phyloP scores from a whole-genome alignment of 1,284 basidiomycete species.

The Coniferiporia weirii region DNA sequence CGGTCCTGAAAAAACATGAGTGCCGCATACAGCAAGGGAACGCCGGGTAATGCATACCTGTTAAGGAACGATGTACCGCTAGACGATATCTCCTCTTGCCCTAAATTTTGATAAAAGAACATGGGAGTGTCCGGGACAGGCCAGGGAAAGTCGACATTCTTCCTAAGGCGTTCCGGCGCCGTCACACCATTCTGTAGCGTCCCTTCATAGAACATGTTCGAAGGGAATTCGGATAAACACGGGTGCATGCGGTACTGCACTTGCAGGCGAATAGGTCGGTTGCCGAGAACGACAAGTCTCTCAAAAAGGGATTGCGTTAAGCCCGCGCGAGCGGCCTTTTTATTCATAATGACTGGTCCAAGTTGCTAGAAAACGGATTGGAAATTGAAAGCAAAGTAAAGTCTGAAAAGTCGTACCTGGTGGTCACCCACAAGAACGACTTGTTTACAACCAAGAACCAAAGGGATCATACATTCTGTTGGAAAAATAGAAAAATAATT shows the following conservation, averaged over 20 bases:
- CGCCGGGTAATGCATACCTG: conserved; percentile 41
- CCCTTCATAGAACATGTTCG: conserved; percentile 99
- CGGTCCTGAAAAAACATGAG: conserved; percentile 58
- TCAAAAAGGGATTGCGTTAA: conserved; percentile 98
- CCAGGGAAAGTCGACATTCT: conserved; percentile 99
- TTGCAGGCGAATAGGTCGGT: conserved; percentile 95
- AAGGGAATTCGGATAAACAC: conserved; percentile 97
- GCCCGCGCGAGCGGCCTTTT: conserved; percentile 97
- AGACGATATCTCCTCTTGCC: conserved; percentile 98
- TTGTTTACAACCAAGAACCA: conserved; percentile 97
- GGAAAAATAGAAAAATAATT: background rate
- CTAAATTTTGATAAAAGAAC: conserved; percentile 99
- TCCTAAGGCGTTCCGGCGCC: conserved; percentile 92
- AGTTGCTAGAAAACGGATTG: conserved; percentile 66
- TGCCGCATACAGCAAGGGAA: conserved; percentile 18
- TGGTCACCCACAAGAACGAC: conserved; percentile 98
- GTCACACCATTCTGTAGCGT: conserved; percentile 99
- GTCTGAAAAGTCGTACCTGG: conserved; percentile 42
- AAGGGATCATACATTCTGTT: conserved; percentile 97
- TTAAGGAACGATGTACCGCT: conserved; percentile 99
- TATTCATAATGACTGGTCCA: conserved; percentile 99
- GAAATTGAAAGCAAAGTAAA: conserved; percentile 7
- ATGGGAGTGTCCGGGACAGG: conserved; percentile 96
- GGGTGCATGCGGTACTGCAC: conserved; percentile 99
- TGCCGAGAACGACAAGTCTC: conserved; percentile 90